Evolutionary conservation across 345 rosid species (phyloP), one percentile per base, ranked within the genome.

Genomic region (Eucalyptus lansdowneana): DNA sequence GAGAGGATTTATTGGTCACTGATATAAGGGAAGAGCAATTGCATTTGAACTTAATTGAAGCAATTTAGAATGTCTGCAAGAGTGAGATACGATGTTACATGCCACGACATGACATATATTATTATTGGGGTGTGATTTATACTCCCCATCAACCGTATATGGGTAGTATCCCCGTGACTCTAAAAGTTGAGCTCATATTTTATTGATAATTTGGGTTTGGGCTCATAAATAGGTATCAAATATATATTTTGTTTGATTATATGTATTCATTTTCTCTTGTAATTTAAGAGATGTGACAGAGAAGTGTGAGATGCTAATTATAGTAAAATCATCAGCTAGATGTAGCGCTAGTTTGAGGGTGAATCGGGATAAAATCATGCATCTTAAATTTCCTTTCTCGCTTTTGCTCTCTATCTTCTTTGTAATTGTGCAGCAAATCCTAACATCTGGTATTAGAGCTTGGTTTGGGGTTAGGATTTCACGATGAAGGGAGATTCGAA

Each of bases 121-220:
- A 19, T 53, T 17, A 21, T 60, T 27, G 8, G 16, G 15, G 0
- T 27, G 15, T 27, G 8, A 13, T 60, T 27, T 8, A 60, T 27
- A 60, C 67, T 27, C 14, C 8, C 67, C 16, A 60, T 27, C 31
- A 27, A 60, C 7, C 3, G 8, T 13, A 14, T 27, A 12, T 29
- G 67, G 16, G 16, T 12, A 60, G 14, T 16, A 12, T 0, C 15
- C 31, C 3, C 6, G 3, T 0, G 8, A 60, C 8, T 12, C 31
- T 60, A 60, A 15, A 60, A 1, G 31, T 60, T 60, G 67, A 27
- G 15, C 14, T 12, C 16, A 27, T 60, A 60, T 11, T 60, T 60
- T 60, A 60, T 60, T 60, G 14, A 60, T 60, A 58, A 25, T 58
- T 58, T 56, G 62, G 12, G 27, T 24, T 56, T 56, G 62, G 1